Conservation (phyloP, 441 rosid genomes). For the Capsella rubella region DNA sequence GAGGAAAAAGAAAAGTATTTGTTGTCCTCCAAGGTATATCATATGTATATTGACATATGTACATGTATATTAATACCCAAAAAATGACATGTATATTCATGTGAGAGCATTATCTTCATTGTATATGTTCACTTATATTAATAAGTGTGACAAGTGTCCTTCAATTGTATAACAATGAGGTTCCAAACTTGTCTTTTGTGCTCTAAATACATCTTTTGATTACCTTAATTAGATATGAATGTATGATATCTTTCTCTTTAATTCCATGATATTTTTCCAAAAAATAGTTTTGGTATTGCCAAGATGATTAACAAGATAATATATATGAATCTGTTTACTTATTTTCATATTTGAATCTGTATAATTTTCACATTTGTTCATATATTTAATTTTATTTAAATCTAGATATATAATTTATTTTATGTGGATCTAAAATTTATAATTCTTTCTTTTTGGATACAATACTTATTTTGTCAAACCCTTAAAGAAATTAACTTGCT, state of each 20-base stretch:
- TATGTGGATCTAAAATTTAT: background rate
- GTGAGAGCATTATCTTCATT: background rate
- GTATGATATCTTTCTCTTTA: background rate
- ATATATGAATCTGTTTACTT: background rate
- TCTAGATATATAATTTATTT: background rate
- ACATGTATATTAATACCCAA: no score
- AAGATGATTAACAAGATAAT: background rate
- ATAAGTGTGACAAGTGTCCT: background rate
- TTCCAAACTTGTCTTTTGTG: slow-evolving; percentile 3
- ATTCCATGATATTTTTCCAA: background rate
- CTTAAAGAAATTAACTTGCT: no score
- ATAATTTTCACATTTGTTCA: background rate
- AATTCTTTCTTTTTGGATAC: background rate
- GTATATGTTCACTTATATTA: background rate
- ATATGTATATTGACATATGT: no score
- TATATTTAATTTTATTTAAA: background rate
- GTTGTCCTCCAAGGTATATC: background rate
- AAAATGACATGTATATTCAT: background rate
- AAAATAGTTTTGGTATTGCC: background rate
- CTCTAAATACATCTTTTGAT: no score
- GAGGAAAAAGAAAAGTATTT: slow-evolving; percentile 29
- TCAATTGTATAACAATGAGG: background rate
- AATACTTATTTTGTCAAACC: background rate
- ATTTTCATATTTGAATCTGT: background rate
- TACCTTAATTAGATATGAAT: background rate